phyloP scores from a whole-genome alignment of 192 early-diverging fungal genomes.

The Phlyctochytrium bullatum region DNA sequence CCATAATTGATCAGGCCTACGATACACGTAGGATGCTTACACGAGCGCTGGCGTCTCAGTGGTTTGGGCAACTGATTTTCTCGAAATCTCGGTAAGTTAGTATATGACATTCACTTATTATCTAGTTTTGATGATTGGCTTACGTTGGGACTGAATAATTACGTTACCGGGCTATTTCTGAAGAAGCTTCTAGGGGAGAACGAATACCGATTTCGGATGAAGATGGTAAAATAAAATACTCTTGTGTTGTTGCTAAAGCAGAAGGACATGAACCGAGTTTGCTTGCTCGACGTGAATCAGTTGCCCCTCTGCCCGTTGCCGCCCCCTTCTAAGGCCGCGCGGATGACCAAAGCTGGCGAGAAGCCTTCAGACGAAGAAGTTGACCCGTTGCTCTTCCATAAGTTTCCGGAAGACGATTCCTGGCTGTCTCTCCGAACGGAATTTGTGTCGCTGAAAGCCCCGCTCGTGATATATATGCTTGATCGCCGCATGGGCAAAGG shows the following conservation, averaged over 20 bases:
- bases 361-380: constrained; percentile 16
- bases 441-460: constrained; percentile 81
- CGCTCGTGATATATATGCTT: constrained; percentile 89
- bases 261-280: constrained; percentile 81
- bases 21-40: constrained; percentile 72
- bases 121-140: constrained; percentile 89
- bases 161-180: constrained; percentile 71
- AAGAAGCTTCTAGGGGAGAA: constrained; percentile 81
- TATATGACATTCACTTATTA: constrained; percentile 23
- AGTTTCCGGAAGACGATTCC: constrained; percentile 50
- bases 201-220: constrained; percentile 81
- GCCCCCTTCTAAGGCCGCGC: constrained; percentile 41
- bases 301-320: constrained; percentile 75
- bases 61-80: constrained; percentile 88
- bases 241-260: neutral
- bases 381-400: constrained; percentile 35
- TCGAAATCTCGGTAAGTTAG: constrained; percentile 33
- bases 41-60: constrained; percentile 79
- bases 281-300: constrained; percentile 81
- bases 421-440: constrained; percentile 46
- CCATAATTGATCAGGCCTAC: constrained; percentile 86
- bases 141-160: constrained; percentile 75
- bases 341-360: constrained; percentile 7
- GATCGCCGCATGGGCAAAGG: constrained; percentile 82
- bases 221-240: constrained; percentile 49